Evolutionary conservation across 371 early-diverging fungal species (phyloP), one percentile per base, ranked within the genome.

Genomic region (Coemansia sp.): DNA sequence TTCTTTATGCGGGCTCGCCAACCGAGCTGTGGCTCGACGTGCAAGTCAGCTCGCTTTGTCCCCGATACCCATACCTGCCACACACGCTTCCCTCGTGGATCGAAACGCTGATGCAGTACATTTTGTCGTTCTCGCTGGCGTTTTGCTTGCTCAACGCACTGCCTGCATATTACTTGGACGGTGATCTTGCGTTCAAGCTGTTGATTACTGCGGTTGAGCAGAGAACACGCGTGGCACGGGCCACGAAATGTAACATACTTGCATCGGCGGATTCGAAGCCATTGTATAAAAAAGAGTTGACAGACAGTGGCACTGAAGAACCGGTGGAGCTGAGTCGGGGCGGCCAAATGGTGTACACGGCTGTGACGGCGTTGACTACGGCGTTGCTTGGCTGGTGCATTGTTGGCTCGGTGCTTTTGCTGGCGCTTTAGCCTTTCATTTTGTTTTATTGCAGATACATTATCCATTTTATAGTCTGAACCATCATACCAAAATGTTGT

Each of bases 131-230:
- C 61, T 89, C 92, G 7, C 39, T 89, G 16, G 93, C 91, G 11
- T 79, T 92, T 50, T 85, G 89, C 6, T 66, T 92, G 21, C 77
- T 92, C 22, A 92, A 92, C 75, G 90, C 91, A 61, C 77, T 91
- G 5, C 93, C 93, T 0, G 91, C 90, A 1, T 86, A 85, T 57
- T 80, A 87, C 45, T 71, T 92, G 61, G 93, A 92, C 71, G 93
- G 93, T 6, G 83, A 90, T 39, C 88, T 86, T 69, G 86, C 89
- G 0, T 69, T 90, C 54, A 29, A 27, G 18, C 29, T 54, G 62
- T 24, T 39, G 14, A 14, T 61, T n/a, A 21, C 39, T 27, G 55
- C 31, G 8, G 10, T 37, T 4, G 24, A 24, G 24, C 52, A 24
- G 52, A 22, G 50, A n/a, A 13, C 22, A 13, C 22, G 16, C 3